Conservation (phyloP, 805 yeast genomes). For the Starmerella floricola region DNA sequence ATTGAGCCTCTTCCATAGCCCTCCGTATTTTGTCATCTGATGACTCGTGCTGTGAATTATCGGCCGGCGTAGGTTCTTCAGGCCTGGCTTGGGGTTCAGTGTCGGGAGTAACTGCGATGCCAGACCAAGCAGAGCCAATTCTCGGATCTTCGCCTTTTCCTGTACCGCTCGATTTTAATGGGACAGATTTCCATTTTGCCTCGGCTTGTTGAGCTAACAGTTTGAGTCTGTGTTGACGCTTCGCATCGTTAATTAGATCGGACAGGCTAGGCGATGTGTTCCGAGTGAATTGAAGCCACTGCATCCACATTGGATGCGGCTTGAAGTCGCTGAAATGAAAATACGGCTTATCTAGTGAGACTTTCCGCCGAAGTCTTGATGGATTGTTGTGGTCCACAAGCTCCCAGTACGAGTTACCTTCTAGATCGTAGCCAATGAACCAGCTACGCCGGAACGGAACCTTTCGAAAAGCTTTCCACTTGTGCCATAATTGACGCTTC, state of each 20-base stretch:
- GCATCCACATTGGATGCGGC: conserved; percentile 53
- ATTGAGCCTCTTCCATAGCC: conserved; percentile 9
- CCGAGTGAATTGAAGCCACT: conserved; percentile 64
- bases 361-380: conserved; percentile 42
- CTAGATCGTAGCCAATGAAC: conserved; percentile 62
- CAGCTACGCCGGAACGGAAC: conserved; percentile 60
- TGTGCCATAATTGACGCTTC: conserved; percentile 27
- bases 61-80: too few relatives aligned
- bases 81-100: too few relatives aligned
- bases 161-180: conserved; percentile 18
- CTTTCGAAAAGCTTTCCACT: conserved; percentile 48
- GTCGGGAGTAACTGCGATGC: background rate
- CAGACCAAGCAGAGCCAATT: conserved; percentile 19
- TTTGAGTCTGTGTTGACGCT: conserved; percentile 43
- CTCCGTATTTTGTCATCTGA: background rate
- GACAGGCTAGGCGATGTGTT: conserved; percentile 46
- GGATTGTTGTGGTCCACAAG: conserved; percentile 43
- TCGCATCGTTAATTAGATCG: conserved; percentile 49
- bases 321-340: conserved; percentile 21
- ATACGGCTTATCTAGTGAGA: conserved; percentile 37
- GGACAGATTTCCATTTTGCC: conserved; percentile 29
- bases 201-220: conserved; percentile 37
- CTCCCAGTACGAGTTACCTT: conserved; percentile 82
- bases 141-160: conserved; percentile 21
- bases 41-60: background rate